phyloP scores from a whole-genome alignment of 331 rosid genomes.

The Quercus lobata region DNA sequence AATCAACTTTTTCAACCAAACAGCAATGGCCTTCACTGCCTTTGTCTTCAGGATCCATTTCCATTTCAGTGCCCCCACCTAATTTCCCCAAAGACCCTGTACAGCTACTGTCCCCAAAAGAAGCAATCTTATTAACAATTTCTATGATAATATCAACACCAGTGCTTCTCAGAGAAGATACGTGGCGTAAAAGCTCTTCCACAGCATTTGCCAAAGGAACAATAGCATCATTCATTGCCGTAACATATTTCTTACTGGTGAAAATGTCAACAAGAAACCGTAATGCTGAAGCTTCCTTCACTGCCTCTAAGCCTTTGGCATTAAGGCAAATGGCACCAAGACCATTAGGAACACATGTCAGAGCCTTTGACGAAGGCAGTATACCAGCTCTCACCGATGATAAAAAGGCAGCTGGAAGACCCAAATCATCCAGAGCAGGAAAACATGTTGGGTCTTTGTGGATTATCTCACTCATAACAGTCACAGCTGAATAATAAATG shows the following conservation, averaged over 20 bases:
- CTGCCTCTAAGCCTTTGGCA: slow-evolving; percentile 88
- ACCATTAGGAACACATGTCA: slow-evolving; percentile 93
- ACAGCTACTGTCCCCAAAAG: slow-evolving; percentile 51
- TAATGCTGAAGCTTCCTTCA: slow-evolving; percentile 65
- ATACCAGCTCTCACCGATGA: slow-evolving; percentile 79
- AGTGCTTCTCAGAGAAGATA: slow-evolving; percentile 76
- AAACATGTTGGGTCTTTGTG: slow-evolving; percentile 97
- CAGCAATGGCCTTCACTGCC: slow-evolving; percentile 49
- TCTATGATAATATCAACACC: slow-evolving; percentile 93
- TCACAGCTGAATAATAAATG: slow-evolving; percentile 95
- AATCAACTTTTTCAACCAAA: slow-evolving; percentile 46
- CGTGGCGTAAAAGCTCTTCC: slow-evolving; percentile 97
- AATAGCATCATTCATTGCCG: slow-evolving; percentile 90
- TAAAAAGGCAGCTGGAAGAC: slow-evolving; percentile 93
- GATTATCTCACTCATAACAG: slow-evolving; percentile 97
- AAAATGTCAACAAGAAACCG: slow-evolving; percentile 84
- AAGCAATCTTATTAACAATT: slow-evolving; percentile 65
- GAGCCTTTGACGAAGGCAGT: slow-evolving; percentile 91
- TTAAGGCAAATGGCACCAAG: slow-evolving; percentile 97
- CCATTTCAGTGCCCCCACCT: slow-evolving; percentile 74
- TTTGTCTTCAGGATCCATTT: slow-evolving; percentile 74
- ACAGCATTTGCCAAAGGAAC: slow-evolving; percentile 95
- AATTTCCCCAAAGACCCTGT: slow-evolving; percentile 55
- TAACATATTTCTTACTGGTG: slow-evolving; percentile 76
- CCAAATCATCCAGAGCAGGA: slow-evolving; percentile 84